Evolutionary conservation across 2,329 filamentous ascomycete species (phyloP).

Genomic region (Chrysoporthe deuterocubensis): DNA sequence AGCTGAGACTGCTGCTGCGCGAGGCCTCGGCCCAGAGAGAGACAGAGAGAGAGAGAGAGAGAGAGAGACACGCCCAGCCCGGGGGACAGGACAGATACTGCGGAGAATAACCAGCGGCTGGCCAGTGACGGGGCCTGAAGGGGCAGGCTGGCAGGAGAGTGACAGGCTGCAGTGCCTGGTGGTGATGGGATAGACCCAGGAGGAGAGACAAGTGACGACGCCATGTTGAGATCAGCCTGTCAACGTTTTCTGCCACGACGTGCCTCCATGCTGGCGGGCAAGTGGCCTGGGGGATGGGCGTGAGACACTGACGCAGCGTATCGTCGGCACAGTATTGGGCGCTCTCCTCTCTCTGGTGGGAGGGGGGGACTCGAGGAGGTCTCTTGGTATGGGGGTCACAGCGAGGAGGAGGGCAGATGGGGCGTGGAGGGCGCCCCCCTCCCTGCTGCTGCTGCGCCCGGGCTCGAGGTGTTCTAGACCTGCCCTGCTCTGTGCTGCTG

Average conservation of each 20-base stretch:
- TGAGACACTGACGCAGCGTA: constrained; percentile 23
- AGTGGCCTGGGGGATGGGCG: not conserved
- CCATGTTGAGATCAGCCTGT: constrained; percentile 8
- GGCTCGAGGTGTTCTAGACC: constrained; percentile 8
- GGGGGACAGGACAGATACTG: not conserved
- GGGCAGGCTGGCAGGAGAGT: constrained; percentile 2
- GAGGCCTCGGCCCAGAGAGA: not conserved
- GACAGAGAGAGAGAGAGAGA: too few relatives aligned
- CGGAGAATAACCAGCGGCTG: not conserved
- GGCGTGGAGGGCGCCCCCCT: not conserved
- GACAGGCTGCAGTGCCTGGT: constrained; percentile 5
- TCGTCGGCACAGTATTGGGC: constrained; percentile 7
- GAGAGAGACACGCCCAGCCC: too few relatives aligned
- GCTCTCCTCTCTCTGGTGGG: not conserved
- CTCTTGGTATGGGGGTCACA: too few relatives aligned
- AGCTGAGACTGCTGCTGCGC: constrained; percentile 9
- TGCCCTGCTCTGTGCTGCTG: not conserved
- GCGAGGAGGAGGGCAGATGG: too few relatives aligned
- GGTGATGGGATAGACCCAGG: constrained; percentile 5
- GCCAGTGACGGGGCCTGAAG: constrained; percentile 11
- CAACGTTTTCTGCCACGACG: constrained; percentile 12
- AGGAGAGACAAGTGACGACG: constrained; percentile 23
- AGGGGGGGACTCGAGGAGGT: not conserved
- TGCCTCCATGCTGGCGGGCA: constrained; percentile 1
- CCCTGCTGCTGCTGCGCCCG: not conserved